Evolutionary conservation across 176 grass and related monocot species (phyloP), one percentile per base, ranked within the genome.

Genomic region (Ananas comosus): DNA sequence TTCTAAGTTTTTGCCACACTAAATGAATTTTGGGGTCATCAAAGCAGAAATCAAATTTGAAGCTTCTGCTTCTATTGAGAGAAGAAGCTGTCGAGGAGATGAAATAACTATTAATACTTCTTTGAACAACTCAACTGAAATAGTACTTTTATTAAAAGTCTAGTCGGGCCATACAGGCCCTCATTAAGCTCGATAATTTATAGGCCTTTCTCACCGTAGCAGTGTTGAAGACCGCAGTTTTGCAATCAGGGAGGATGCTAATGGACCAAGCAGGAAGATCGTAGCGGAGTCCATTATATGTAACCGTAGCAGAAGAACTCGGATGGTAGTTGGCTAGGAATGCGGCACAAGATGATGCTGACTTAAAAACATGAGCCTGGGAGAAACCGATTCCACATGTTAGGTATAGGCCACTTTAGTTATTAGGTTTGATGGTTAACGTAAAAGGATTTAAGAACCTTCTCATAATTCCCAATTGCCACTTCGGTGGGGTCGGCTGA

Each of bases 211-310:
- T 80, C 72, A 97, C 93, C 23, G 63, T 90, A 0, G 93, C 93
- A 10, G 93, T 97, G 82, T 97, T 97, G 83, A 97, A 97, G 70
- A 87, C 74, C 4, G 28, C 72, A 1, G 86, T 83, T 92, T 92
- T 97, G 84, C 93, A 97, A 22, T 90, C 84, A 2, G 93, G 93
- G 13, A 97, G 81, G 24, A 97, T 85, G 81, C 93, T 97, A 51
- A 92, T 88, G 61, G 93, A 97, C 93, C 93, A 97, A 70, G 93
- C 74, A 51, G 89, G 89, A 50, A 97, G 79, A 74, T 87, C 69
- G 49, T 90, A 90, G 11, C 58, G 68, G 8, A 77, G 65, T 58
- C 93, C 89, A 48, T 85, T 85, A 75, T 73, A 97, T 74, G 21
- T 88, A 6, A 97, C 84, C 63, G 64, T 83, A 19, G 81, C 76